Evolutionary conservation across 495 filamentous ascomycete species (phyloP).

Genomic region (Endocarpon pusillum): DNA sequence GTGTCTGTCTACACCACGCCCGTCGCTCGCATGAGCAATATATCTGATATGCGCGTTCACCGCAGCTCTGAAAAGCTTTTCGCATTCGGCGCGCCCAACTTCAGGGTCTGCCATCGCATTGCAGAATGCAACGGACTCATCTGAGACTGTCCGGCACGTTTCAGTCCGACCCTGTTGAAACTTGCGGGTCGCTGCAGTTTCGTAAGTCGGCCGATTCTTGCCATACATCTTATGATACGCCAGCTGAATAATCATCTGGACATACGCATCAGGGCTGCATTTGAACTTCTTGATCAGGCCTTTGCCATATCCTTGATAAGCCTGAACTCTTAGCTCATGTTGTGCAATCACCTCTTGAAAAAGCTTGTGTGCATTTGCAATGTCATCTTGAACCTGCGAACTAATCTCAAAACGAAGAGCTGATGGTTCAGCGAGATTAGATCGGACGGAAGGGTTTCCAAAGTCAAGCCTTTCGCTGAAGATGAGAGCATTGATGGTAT

Average conservation of each 20-base stretch:
- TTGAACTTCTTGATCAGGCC: constrained; percentile 99
- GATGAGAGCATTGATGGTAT: constrained; percentile 78
- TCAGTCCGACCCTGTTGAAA: constrained; percentile 96
- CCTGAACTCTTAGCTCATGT: constrained; percentile 86
- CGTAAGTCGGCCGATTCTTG: constrained; percentile 94
- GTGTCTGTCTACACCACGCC: constrained; percentile 89
- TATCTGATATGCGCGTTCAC: constrained; percentile 73
- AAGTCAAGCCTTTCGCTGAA: constrained; percentile 85
- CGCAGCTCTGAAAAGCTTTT: constrained; percentile 65
- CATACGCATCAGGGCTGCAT: constrained; percentile 93
- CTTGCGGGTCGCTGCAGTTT: constrained; percentile 82
- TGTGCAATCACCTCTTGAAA: constrained; percentile 63
- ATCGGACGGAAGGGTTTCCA: constrained; percentile 54
- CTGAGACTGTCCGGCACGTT: constrained; percentile 80
- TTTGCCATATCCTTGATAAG: constrained; percentile 96
- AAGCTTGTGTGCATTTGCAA: constrained; percentile 57
- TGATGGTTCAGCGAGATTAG: constrained; percentile 65
- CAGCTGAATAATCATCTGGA: constrained; percentile 97
- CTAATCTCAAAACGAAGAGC: constrained; percentile 62
- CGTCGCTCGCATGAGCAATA: constrained; percentile 74
- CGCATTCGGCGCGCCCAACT: constrained; percentile 41
- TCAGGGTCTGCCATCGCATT: constrained; percentile 57
- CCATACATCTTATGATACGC: constrained; percentile 99
- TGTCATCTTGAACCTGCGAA: constrained; percentile 50
- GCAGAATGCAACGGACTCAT: constrained; percentile 87